Conservation (phyloP, 208 protist species). For the Leishmania aethiopica region DNA sequence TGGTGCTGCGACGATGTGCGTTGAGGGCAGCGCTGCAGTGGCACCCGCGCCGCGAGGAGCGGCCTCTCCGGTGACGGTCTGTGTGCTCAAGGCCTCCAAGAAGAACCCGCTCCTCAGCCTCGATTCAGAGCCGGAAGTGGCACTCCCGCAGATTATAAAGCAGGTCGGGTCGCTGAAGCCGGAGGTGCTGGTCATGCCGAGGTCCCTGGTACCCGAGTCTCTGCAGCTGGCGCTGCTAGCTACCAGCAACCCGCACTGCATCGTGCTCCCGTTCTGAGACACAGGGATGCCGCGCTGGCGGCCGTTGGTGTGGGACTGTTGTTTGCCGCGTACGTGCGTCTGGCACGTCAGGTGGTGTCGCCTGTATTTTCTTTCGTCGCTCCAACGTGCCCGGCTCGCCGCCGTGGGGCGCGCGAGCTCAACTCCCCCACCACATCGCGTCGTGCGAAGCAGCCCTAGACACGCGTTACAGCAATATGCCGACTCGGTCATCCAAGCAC, state of each 20-base stretch:
- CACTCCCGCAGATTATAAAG: conserved; percentile 60
- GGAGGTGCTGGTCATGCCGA: conserved; percentile 61
- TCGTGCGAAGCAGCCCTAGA: background rate
- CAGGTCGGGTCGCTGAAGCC: conserved; percentile 56
- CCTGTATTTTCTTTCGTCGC: background rate
- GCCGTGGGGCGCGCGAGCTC: background rate
- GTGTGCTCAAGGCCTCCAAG: conserved; percentile 65
- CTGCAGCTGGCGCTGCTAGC: conserved; percentile 62
- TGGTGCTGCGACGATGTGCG: background rate
- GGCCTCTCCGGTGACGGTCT: conserved; percentile 43
- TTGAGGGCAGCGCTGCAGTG: background rate
- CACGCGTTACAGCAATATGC: background rate
- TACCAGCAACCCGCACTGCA: conserved; percentile 60
- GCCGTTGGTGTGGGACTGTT: background rate
- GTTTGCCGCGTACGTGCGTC: background rate
- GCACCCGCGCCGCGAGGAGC: background rate
- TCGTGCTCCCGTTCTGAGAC: conserved; percentile 51
- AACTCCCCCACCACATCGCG: background rate
- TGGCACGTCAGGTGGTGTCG: background rate
- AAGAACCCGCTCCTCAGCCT: conserved; percentile 31
- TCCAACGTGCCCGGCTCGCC: background rate
- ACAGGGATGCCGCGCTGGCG: background rate
- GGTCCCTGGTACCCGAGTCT: conserved; percentile 38
- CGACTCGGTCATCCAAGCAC: background rate
- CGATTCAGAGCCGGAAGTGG: conserved; percentile 39